Percentiles rank a stretch among this genome's conserved stretches.
Evolutionary conservation across 345 rosid genomes (phyloP).

Genomic region (Salix arbutifolia): DNA sequence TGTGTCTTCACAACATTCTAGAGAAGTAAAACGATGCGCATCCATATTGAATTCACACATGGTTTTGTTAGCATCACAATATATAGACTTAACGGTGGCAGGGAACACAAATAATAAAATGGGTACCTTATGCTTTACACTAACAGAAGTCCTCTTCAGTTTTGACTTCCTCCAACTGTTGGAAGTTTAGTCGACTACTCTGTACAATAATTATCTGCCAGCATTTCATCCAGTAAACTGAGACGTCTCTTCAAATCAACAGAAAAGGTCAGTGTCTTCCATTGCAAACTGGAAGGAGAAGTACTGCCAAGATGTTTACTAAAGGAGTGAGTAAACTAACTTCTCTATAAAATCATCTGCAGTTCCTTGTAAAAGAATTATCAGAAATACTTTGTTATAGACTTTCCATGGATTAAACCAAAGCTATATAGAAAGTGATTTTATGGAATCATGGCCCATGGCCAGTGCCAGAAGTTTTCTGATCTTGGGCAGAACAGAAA

Average conservation of each 20-base stretch:
- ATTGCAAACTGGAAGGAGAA: background rate
- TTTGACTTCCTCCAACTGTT: background rate
- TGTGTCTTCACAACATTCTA: background rate
- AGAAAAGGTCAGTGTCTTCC: background rate
- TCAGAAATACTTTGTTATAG: background rate
- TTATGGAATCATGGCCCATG: background rate
- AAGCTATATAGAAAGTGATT: background rate
- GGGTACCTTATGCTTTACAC: conserved; percentile 9
- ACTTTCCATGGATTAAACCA: background rate
- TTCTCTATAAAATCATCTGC: background rate
- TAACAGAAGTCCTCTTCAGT: background rate
- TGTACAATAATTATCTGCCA: background rate
- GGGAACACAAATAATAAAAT: background rate
- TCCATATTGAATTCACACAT: background rate
- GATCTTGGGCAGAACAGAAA: conserved; percentile 11
- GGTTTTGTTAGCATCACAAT: background rate
- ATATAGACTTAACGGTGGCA: background rate
- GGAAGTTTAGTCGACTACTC: too few relatives aligned
- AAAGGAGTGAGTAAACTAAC: background rate
- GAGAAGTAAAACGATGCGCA: background rate
- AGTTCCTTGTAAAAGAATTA: background rate
- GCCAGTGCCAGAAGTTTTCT: background rate
- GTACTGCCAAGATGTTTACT: background rate
- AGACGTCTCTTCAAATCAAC: background rate
- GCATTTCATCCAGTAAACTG: background rate